These are phyloP conservation scores for Anisodus tanguticus DNA, from an alignment of 257 asterid genomes.

Conservation along the genomic window DNA sequence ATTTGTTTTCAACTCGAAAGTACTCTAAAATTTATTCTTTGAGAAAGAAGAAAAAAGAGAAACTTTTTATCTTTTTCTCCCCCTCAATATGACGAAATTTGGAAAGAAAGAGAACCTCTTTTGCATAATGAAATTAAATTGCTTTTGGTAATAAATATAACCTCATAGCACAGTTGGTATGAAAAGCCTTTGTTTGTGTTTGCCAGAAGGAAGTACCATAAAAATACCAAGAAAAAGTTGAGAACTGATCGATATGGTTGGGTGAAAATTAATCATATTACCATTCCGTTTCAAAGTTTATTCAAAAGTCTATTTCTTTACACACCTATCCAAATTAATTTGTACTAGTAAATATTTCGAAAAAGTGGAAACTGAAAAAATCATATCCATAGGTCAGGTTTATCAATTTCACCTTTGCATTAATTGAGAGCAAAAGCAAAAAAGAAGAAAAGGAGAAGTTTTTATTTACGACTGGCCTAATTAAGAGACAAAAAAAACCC, in stretches of 20 bases:
- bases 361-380: neutral
- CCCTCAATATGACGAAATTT: too few relatives aligned
- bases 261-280: neutral
- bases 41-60: neutral
- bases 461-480: neutral
- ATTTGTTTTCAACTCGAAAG: neutral
- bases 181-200: neutral
- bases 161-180: too few relatives aligned
- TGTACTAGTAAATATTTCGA: neutral
- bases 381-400: neutral
- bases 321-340: neutral
- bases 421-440: neutral
- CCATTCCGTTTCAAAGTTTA: neutral
- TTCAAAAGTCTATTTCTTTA: neutral
- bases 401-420: neutral
- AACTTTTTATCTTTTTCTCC: neutral
- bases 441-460: neutral
- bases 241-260: neutral
- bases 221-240: neutral
- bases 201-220: neutral
- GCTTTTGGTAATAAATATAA: neutral
- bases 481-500: neutral
- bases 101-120: too few relatives aligned
- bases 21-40: neutral
- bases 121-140: neutral